Evolutionary conservation across 2,329 filamentous ascomycete genomes (phyloP), one percentile per base, ranked within the genome.

Genomic region (Colletotrichum sp.): DNA sequence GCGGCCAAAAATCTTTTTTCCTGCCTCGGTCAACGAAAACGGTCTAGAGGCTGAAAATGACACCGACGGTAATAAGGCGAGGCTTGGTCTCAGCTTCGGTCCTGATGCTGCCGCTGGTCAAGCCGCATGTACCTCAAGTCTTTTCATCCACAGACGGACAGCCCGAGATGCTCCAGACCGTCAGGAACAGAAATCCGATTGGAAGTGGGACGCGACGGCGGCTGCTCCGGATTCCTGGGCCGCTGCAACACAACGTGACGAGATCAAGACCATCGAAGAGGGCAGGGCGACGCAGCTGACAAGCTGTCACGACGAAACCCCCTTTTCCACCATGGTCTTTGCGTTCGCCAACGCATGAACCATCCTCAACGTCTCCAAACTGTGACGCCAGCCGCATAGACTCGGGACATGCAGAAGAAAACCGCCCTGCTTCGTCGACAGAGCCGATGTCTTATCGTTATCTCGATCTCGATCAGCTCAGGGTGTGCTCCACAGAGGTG

Each of bases 391-490:
- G n/a, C 16, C 63, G 68, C 72, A 75, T 72, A 55, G 55, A 68
- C 68, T 67, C 55, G 28, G 15, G 15, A 30, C 18, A 52, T 15
- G 55, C 24, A 24, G 4, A 28, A 44, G 34, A 49, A 49, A 28
- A 52, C 26, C 62, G 34, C 62, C 63, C 34, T 28, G 21, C 36
- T 16, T 30, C 62, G 13, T 30, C 52, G 26, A 34, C 26, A 4
- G 3, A 18, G n/a, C 16, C 69, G 55, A 72, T 72, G 55, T 63
- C 30, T 72, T 67, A 59, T 75, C 72, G 68, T 57, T 72, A 72
- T 75, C 63, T 75, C 72, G n/a, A 75, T 75, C 72, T 30, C 15
- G 24, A 75, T 72, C 63, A 34, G 68, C 55, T 30, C 18, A 39
- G 36, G 52, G 2, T 4, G 12, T 15, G 36, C 24, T 59, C 66